Percentiles rank a stretch among this genome's conserved stretches.
phyloP scores from a whole-genome alignment of 106 monocot species.

The Allium fistulosum region DNA sequence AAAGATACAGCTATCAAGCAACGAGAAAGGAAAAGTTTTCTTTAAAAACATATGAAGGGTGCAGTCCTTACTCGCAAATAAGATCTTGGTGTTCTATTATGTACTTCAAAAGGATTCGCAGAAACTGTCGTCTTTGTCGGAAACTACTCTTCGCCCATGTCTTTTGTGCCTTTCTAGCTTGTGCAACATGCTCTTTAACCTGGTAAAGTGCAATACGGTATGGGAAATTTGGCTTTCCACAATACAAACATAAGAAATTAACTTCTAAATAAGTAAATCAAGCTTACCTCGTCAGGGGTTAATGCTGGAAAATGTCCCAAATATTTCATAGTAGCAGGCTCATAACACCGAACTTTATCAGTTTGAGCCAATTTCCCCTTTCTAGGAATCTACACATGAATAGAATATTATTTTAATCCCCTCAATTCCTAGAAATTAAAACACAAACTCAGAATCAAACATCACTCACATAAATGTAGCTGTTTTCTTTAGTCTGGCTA shows the following conservation, averaged over 20 bases:
- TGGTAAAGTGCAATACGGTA: constrained; percentile 12
- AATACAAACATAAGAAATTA: no score
- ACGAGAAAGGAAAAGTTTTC: not conserved
- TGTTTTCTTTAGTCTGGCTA: constrained; percentile 77
- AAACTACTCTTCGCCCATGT: constrained; percentile 91
- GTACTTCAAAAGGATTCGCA: constrained; percentile 96
- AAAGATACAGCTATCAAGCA: no score
- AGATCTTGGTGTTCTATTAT: constrained; percentile 98
- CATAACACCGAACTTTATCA: constrained; percentile 95
- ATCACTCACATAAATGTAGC: constrained; percentile 92
- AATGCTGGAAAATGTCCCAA: constrained; percentile 80
- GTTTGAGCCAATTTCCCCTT: constrained; percentile 63
- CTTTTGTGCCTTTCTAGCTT: constrained; percentile 94
- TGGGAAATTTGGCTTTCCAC: no score
- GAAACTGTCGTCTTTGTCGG: constrained; percentile 77
- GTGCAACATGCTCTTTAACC: constrained; percentile 94
- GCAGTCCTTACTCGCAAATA: constrained; percentile 86
- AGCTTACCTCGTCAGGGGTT: constrained; percentile 80
- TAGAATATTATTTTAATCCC: not conserved
- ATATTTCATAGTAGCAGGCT: constrained; percentile 97
- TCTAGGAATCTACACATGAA: constrained; percentile 64
- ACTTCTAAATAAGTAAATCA: not conserved
- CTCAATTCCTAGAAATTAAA: constrained; percentile 3
- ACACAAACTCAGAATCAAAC: constrained; percentile 1
- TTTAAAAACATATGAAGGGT: not conserved